Conservation (phyloP, 306 rosid species). For the Astragalus membranaceus region DNA sequence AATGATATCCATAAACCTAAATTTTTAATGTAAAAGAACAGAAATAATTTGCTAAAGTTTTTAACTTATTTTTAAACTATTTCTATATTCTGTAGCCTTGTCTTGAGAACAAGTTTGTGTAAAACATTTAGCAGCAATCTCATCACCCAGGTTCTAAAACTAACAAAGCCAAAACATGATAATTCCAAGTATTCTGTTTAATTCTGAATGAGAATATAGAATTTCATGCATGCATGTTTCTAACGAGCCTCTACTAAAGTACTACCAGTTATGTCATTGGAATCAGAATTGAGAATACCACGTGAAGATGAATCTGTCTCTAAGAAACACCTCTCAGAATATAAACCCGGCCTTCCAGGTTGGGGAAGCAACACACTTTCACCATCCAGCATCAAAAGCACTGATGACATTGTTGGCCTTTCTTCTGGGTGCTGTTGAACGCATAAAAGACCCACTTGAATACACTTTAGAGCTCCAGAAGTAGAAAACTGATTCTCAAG, state of each 20-base stretch:
- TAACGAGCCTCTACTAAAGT: constrained; percentile 28
- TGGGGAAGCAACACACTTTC: constrained; percentile 27
- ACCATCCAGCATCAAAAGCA: constrained; percentile 37
- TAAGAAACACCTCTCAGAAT: constrained; percentile 32
- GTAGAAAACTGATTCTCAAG: constrained; percentile 3
- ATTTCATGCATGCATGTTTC: not conserved
- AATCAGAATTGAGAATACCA: constrained; percentile 16
- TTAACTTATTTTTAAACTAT: too few relatives aligned
- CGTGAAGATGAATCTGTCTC: constrained; percentile 29
- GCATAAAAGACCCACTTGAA: constrained; percentile 47
- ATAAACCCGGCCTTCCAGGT: constrained; percentile 39
- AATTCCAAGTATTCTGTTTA: not conserved
- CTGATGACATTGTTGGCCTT: constrained; percentile 50
- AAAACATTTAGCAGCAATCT: too few relatives aligned
- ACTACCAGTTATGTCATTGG: constrained; percentile 23
- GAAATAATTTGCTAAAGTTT: too few relatives aligned
- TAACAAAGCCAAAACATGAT: not conserved
- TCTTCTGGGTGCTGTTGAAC: constrained; percentile 48
- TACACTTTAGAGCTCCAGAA: constrained; percentile 29
- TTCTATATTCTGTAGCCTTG: too few relatives aligned
- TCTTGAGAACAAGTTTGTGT: too few relatives aligned
- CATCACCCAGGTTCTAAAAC: too few relatives aligned
- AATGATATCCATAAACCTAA: too few relatives aligned
- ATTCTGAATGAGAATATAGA: not conserved
- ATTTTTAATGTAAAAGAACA: too few relatives aligned